Evolutionary conservation across 192 early-diverging fungal genomes (phyloP).

Genomic region (Physocladia obscura): DNA sequence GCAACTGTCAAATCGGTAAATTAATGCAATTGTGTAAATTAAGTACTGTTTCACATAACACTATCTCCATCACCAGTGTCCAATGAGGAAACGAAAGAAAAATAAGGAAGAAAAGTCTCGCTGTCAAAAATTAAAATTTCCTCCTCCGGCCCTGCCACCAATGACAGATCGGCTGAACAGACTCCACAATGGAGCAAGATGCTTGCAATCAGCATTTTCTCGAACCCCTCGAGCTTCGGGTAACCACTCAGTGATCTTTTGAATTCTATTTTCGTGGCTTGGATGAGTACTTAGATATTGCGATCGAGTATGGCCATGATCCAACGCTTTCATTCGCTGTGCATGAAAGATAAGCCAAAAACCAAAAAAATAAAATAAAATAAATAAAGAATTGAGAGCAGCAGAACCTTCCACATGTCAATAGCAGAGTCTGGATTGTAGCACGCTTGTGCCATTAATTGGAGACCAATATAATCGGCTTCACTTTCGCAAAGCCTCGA

Average conservation of each 20-base stretch:
- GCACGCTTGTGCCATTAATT: conserved; percentile 89
- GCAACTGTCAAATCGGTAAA: too few relatives aligned
- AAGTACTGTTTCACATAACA: too few relatives aligned
- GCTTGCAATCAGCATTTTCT: conserved; percentile 51
- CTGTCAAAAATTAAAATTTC: background rate
- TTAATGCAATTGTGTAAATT: too few relatives aligned
- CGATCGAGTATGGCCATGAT: conserved; percentile 33
- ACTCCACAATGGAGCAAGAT: background rate
- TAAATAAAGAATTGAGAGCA: background rate
- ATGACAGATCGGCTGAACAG: conserved; percentile 17
- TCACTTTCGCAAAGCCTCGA: conserved; percentile 87
- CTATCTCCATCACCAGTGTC: too few relatives aligned
- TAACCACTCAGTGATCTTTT: conserved; percentile 60
- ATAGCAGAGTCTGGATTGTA: conserved; percentile 82
- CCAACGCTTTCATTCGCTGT: conserved; percentile 67
- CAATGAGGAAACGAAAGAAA: too few relatives aligned
- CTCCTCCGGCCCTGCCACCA: background rate
- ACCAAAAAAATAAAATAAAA: background rate
- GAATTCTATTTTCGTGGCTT: conserved; percentile 59
- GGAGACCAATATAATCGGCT: conserved; percentile 85
- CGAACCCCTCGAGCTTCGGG: conserved; percentile 57
- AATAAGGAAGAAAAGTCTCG: too few relatives aligned
- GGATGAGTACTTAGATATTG: conserved; percentile 89
- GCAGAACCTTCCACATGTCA: conserved; percentile 70
- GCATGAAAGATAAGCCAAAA: background rate